These are phyloP conservation scores for Orbilia quercus DNA, from an alignment of 2,329 filamentous ascomycete genomes.

Conservation along the genomic window DNA sequence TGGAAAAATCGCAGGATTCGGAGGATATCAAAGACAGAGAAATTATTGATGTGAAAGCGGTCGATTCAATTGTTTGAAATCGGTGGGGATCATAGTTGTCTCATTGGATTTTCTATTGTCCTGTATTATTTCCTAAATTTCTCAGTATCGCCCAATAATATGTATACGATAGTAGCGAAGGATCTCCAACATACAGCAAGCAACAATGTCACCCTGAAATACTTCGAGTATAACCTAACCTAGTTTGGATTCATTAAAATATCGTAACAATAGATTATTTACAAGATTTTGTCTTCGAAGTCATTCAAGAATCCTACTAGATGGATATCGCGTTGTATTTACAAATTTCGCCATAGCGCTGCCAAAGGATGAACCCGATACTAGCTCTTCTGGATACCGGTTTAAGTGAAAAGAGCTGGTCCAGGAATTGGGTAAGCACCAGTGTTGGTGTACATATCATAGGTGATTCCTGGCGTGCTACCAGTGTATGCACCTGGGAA, in stretches of 20 bases:
- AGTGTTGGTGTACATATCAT: constrained; percentile 66
- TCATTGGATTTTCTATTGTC: too few species aligned
- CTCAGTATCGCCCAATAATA: too few species aligned
- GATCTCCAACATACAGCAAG: too few species aligned
- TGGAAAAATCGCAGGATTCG: constrained; percentile 11
- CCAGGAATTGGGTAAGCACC: constrained; percentile 62
- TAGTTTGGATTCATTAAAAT: not conserved
- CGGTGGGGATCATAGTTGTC: not conserved
- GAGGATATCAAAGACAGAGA: not conserved
- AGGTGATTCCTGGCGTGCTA: constrained; percentile 68
- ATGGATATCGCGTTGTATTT: not conserved
- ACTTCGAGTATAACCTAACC: too few species aligned
- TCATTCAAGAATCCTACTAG: not conserved
- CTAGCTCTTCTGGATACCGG: too few species aligned
- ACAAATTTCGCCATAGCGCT: not conserved
- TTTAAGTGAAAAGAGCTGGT: constrained; percentile 61
- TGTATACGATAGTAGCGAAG: too few species aligned
- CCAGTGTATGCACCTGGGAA: constrained; percentile 70
- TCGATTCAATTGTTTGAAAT: constrained; percentile 10
- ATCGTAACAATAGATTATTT: not conserved
- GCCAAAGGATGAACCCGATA: constrained; percentile 9
- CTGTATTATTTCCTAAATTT: too few species aligned
- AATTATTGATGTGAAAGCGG: not conserved
- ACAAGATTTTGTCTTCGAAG: not conserved
- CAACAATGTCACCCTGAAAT: too few species aligned